Evolutionary conservation across 345 rosid species (phyloP).

Genomic region (Ceriops zippeliana): DNA sequence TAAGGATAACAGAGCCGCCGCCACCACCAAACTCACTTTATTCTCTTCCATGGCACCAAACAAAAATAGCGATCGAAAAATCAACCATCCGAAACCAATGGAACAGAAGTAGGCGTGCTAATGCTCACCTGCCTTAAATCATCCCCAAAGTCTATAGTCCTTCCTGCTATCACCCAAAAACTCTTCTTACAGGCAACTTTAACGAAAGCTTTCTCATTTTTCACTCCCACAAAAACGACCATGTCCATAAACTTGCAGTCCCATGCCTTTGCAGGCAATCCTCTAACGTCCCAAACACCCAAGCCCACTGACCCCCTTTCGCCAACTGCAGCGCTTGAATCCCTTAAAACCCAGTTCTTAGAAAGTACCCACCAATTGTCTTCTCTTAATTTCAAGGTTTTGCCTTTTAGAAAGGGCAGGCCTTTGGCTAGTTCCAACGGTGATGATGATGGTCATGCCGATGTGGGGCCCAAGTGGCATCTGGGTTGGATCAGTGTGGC

Average conservation of each 20-base stretch:
- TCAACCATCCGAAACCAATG: no score
- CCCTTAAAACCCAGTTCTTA: constrained; percentile 52
- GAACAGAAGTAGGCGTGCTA: no score
- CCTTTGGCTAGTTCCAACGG: constrained; percentile 58
- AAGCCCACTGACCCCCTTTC: constrained; percentile 57
- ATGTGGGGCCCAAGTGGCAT: constrained; percentile 56
- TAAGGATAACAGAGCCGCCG: no score
- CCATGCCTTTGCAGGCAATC: constrained; percentile 89
- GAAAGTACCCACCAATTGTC: constrained; percentile 34
- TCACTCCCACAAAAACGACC: constrained; percentile 23
- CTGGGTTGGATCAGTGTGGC: constrained; percentile 70
- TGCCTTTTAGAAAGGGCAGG: constrained; percentile 77
- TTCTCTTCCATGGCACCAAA: no score
- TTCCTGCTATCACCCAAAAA: constrained; percentile 16
- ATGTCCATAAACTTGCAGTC: constrained; percentile 59
- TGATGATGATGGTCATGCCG: constrained; percentile 38
- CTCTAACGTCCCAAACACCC: constrained; percentile 51
- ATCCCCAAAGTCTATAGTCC: constrained; percentile 14
- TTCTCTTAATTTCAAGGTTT: constrained; percentile 61
- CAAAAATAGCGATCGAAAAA: no score
- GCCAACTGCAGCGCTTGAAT: constrained; percentile 57
- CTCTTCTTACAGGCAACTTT: constrained; percentile 23
- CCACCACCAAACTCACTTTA: no score
- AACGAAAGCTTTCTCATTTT: constrained; percentile 20
- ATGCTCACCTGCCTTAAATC: neutral